Evolutionary conservation across 2,329 filamentous ascomycete genomes (phyloP).

Genomic region (Phialophora expanda): DNA sequence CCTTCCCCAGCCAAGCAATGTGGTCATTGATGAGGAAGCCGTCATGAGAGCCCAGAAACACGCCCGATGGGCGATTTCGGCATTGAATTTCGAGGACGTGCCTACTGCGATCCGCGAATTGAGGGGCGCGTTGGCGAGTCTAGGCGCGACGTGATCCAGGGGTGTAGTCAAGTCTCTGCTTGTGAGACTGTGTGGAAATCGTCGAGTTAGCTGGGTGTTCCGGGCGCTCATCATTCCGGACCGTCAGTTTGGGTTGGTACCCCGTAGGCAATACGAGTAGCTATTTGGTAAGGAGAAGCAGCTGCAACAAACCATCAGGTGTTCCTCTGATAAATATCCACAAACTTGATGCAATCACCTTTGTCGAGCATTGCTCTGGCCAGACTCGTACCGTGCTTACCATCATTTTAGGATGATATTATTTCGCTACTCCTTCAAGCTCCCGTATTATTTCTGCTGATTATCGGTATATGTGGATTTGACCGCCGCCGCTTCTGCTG

Average conservation of each 20-base stretch:
- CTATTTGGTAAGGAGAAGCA: neutral
- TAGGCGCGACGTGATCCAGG: constrained; percentile 66
- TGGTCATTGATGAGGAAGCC: constrained; percentile 68
- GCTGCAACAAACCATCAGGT: neutral
- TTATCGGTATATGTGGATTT: no score
- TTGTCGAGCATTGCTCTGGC: neutral
- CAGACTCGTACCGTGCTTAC: no score
- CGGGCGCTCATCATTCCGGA: neutral
- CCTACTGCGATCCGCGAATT: constrained; percentile 87
- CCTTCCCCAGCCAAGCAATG: constrained; percentile 36
- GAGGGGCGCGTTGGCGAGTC: constrained; percentile 69
- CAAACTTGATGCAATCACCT: neutral
- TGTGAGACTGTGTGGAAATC: neutral
- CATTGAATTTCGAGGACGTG: constrained; percentile 94
- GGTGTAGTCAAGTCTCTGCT: neutral
- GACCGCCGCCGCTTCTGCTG: no score
- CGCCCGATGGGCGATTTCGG: constrained; percentile 95
- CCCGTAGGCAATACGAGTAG: neutral
- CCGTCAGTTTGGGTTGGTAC: neutral
- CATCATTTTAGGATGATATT: no score
- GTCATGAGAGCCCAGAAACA: constrained; percentile 89
- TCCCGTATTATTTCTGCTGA: no score
- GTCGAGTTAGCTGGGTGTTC: neutral
- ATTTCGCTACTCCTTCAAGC: no score
- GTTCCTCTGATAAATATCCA: neutral